phyloP scores from a whole-genome alignment of 441 rosid genomes.

The Adansonia rubrostipa region DNA sequence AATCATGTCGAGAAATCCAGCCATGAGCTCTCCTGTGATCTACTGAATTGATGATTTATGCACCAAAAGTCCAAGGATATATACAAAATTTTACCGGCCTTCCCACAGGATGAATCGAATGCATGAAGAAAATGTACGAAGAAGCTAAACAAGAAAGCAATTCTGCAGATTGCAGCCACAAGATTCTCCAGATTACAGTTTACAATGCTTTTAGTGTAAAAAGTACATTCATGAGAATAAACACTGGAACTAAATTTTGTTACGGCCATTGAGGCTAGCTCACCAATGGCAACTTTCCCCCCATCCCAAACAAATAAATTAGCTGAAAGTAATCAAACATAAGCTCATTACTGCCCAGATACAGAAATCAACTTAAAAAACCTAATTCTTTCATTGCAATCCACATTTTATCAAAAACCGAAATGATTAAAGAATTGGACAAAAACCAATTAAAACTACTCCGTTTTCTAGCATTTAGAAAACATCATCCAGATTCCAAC shows the following conservation, averaged over 20 bases:
- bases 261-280: not conserved
- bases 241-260: not conserved
- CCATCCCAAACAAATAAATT: not conserved
- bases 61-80: not conserved
- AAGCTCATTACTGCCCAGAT: not conserved
- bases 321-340: constrained; percentile 1
- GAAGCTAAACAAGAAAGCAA: not conserved
- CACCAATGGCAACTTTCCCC: not conserved
- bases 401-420: constrained; percentile 1
- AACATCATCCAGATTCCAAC: not conserved
- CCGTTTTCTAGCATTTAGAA: constrained; percentile 7
- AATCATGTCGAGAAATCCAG: not conserved
- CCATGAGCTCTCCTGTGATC: not conserved
- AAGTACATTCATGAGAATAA: not conserved
- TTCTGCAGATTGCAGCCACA: not conserved
- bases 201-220: not conserved
- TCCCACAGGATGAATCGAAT: not conserved
- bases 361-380: not conserved
- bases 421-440: constrained; percentile 4
- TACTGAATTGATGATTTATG: not conserved
- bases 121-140: not conserved
- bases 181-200: not conserved
- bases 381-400: constrained; percentile 1
- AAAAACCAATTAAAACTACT: not conserved
- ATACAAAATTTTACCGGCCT: not conserved